Conservation (phyloP, 1,284 basidiomycete genomes). For the Papiliotrema flavescens region DNA sequence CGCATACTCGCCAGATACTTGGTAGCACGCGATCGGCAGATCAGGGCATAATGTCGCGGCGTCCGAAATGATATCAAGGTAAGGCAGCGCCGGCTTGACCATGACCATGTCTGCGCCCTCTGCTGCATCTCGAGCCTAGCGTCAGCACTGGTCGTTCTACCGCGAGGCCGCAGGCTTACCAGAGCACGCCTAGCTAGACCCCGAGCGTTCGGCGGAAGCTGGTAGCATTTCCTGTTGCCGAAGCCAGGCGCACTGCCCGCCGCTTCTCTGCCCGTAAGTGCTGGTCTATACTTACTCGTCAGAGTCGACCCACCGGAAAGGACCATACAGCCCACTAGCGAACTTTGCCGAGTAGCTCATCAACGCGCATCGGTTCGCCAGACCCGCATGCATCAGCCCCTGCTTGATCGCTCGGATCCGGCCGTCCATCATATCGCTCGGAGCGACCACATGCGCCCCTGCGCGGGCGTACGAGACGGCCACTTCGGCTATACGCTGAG, state of each 20-base stretch:
- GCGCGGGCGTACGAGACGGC: constrained; percentile 89
- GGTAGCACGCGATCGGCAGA: constrained; percentile 90
- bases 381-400: constrained; percentile 72
- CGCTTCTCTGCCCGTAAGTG: constrained; percentile 66
- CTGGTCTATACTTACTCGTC: constrained; percentile 17
- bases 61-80: constrained; percentile 93
- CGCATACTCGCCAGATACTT: constrained; percentile 94
- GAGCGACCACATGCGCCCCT: constrained; percentile 95
- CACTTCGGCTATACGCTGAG: constrained; percentile 82
- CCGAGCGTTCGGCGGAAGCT: constrained; percentile 82
- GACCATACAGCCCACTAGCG: constrained; percentile 92
- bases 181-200: constrained; percentile 92
- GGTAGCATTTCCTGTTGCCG: constrained; percentile 95
- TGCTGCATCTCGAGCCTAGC: constrained; percentile 75
- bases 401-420: constrained; percentile 86
- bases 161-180: constrained; percentile 54
- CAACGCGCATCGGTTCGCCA: constrained; percentile 80
- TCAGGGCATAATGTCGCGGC: constrained; percentile 77
- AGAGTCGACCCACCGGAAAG: constrained; percentile 67
- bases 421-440: constrained; percentile 99
- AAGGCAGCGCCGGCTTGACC: constrained; percentile 95
- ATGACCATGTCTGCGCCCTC: constrained; percentile 99
- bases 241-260: constrained; percentile 92
- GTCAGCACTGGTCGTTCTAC: neutral
- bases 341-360: constrained; percentile 99